A percentile compares a stretch with the other conserved stretches of the same genome.
phyloP scores from a whole-genome alignment of 768 basidiomycete species.

The Pulveroboletus sp. region DNA sequence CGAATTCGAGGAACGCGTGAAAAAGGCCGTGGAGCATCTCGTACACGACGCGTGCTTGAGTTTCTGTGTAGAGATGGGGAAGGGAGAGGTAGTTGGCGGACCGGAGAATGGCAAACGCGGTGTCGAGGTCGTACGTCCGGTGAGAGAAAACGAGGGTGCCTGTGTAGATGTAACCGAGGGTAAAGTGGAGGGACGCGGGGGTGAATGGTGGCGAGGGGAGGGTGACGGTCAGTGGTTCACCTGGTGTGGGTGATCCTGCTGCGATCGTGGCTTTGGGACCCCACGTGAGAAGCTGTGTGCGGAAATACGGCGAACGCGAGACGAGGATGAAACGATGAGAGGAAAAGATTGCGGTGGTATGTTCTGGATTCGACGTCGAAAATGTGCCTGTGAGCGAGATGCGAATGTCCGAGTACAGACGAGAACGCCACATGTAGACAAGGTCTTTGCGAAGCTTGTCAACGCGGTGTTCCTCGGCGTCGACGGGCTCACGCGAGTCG shows the following conservation, averaged over 20 bases:
- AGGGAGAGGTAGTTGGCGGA: slow-evolving; percentile 80
- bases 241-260: slow-evolving; percentile 21
- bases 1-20: slow-evolving; percentile 77
- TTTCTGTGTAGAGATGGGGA: slow-evolving; percentile 69
- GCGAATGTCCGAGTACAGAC: slow-evolving; percentile 89
- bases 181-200: slow-evolving; percentile 90
- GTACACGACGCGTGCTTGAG: slow-evolving; percentile 77
- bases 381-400: slow-evolving; percentile 74
- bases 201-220: slow-evolving; percentile 94
- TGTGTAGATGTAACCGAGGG: slow-evolving; percentile 91
- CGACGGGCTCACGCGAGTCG: slow-evolving; percentile 41
- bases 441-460: slow-evolving; percentile 92
- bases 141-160: slow-evolving; percentile 94
- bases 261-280: slow-evolving; percentile 35
- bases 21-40: slow-evolving; percentile 92
- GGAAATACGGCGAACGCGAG: slow-evolving; percentile 87
- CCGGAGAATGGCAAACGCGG: slow-evolving; percentile 86
- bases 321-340: slow-evolving; percentile 92
- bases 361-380: slow-evolving; percentile 61
- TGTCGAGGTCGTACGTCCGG: slow-evolving; percentile 88
- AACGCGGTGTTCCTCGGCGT: slow-evolving; percentile 54
- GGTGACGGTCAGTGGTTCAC: slow-evolving; percentile 57
- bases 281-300: slow-evolving; percentile 73
- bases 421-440: slow-evolving; percentile 95
- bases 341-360: slow-evolving; percentile 80